Percentiles rank a stretch among this genome's conserved stretches.
These are phyloP conservation scores for Rubroboletus pulcherrimus DNA, from an alignment of 768 basidiomycete genomes.

Conservation along the genomic window DNA sequence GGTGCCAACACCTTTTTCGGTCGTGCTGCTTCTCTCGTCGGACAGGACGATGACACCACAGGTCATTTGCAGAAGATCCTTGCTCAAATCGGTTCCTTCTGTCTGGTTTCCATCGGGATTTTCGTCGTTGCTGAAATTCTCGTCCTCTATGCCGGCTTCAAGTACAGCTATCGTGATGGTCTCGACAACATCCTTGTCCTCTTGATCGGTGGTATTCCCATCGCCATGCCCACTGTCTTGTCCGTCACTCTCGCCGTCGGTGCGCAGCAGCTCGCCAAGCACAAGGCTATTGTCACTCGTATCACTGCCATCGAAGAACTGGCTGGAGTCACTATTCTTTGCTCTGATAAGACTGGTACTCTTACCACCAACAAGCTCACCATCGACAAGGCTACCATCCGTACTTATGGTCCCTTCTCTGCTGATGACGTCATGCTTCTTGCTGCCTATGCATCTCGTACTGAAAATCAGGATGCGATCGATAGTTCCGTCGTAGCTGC, in stretches of 20 bases:
- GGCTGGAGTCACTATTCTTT: conserved; percentile 96
- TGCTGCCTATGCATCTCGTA: conserved; percentile 94
- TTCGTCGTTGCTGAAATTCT: conserved; percentile 95
- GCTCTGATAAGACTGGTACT: conserved; percentile 98
- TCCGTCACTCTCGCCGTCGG: conserved; percentile 98
- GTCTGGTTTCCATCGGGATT: conserved; percentile 91
- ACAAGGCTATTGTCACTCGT: conserved; percentile 99
- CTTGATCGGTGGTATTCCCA: conserved; percentile 99
- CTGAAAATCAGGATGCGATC: conserved; percentile 99
- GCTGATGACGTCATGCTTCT: conserved; percentile 90
- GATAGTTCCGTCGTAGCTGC: conserved; percentile 83
- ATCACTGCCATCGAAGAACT: conserved; percentile 99
- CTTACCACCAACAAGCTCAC: conserved; percentile 99
- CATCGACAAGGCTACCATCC: conserved; percentile 89
- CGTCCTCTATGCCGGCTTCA: conserved; percentile 90
- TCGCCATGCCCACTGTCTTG: conserved; percentile 98
- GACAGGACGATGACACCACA: conserved; percentile 95
- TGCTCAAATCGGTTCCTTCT: conserved; percentile 97
- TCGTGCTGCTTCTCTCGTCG: conserved; percentile 95
- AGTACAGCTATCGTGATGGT: conserved; percentile 87
- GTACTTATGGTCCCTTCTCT: conserved; percentile 85
- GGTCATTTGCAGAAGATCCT: conserved; percentile 99
- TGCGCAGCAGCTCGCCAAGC: conserved; percentile 97
- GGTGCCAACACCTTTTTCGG: conserved; percentile 99
- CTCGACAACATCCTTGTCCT: conserved; percentile 97